Evolutionary conservation across 1,139 yeast species (phyloP).

Genomic region (Williopsis jadinii): DNA sequence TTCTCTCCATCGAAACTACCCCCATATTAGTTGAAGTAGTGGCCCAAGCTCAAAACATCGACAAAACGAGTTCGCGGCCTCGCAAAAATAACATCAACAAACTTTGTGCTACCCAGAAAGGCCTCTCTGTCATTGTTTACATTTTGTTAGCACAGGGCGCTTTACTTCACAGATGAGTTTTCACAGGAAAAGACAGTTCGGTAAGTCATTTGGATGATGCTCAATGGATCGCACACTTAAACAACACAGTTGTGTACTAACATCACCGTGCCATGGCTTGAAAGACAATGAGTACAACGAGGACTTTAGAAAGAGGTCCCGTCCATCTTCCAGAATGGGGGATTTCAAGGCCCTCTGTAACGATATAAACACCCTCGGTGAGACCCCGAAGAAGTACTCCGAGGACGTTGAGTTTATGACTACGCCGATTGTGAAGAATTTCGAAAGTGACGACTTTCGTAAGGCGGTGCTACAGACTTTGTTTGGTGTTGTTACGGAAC

Average conservation of each 20-base stretch:
- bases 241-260: not conserved
- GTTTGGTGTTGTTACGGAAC: constrained; percentile 69
- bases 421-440: constrained; percentile 61
- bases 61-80: too few species aligned
- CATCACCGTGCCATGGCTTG: too few species aligned
- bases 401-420: constrained; percentile 64
- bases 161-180: constrained; percentile 15
- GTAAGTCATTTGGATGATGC: constrained; percentile 10
- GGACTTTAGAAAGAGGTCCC: constrained; percentile 21
- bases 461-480: constrained; percentile 55
- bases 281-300: constrained; percentile 8
- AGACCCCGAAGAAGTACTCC: constrained; percentile 47
- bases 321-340: constrained; percentile 33
- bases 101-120: too few species aligned
- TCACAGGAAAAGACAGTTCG: constrained; percentile 21
- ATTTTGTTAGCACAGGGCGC: too few species aligned
- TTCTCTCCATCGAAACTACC: too few species aligned
- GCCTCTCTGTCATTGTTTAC: too few species aligned
- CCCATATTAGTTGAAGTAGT: too few species aligned
- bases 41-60: too few species aligned
- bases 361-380: constrained; percentile 63
- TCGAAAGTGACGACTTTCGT: constrained; percentile 61
- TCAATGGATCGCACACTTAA: not conserved
- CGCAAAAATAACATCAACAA: too few species aligned
- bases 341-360: constrained; percentile 34